A percentile compares a stretch with the other conserved stretches of the same genome.
Evolutionary conservation across 441 rosid species (phyloP).

Genomic region (Populus hybrid): DNA sequence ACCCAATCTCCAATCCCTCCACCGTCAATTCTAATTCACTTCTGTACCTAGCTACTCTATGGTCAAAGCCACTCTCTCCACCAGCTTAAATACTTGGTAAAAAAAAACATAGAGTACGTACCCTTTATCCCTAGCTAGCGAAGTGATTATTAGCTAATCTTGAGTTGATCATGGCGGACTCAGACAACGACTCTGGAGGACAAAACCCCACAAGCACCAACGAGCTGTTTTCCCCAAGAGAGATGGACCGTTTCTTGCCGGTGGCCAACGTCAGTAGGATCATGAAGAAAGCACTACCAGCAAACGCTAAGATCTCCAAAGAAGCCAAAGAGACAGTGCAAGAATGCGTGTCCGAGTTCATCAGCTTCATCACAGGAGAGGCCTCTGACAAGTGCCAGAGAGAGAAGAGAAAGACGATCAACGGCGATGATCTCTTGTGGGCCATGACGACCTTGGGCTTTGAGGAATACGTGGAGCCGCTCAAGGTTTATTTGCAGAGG

Average conservation of each 20-base stretch:
- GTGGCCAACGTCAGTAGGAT: slow-evolving; percentile 63
- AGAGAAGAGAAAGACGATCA: slow-evolving; percentile 52
- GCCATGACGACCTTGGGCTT: slow-evolving; percentile 60
- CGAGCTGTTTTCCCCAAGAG: slow-evolving; percentile 14
- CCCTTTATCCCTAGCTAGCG: too few species aligned
- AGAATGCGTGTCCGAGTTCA: slow-evolving; percentile 64
- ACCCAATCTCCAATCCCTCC: too few species aligned
- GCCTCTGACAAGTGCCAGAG: slow-evolving; percentile 66
- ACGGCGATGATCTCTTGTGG: slow-evolving; percentile 61
- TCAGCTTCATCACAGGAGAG: slow-evolving; percentile 59
- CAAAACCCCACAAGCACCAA: slow-evolving; percentile 22
- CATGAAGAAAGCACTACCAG: slow-evolving; percentile 62
- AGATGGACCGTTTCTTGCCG: slow-evolving; percentile 52
- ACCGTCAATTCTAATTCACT: too few species aligned
- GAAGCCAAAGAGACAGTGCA: slow-evolving; percentile 65
- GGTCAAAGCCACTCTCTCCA: neutral
- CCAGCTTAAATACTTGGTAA: too few species aligned
- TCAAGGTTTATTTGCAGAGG: slow-evolving; percentile 52
- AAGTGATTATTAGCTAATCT: too few species aligned
- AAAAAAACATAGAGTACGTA: too few species aligned
- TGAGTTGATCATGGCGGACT: slow-evolving; percentile 41
- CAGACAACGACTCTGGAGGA: slow-evolving; percentile 59
- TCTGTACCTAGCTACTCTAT: too few species aligned
- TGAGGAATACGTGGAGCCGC: slow-evolving; percentile 48
- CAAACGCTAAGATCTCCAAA: slow-evolving; percentile 62